A percentile compares a stretch with the other conserved stretches of the same genome.
Conservation (phyloP, 352 stramenopile species). For the Globisporangium parvum region DNA sequence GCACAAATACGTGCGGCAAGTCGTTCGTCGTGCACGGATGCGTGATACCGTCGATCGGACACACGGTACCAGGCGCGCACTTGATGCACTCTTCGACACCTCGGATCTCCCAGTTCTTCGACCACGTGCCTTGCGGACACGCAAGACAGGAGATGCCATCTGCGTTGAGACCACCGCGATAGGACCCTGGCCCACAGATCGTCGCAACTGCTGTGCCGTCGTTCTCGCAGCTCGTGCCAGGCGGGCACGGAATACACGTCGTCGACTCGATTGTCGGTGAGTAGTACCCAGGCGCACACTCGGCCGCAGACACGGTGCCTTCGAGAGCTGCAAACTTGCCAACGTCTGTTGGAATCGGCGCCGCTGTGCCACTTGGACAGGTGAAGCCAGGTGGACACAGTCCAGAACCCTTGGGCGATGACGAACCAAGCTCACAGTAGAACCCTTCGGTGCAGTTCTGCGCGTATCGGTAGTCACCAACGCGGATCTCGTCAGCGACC, state of each 20-base stretch:
- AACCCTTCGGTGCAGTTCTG: slow-evolving; percentile 94
- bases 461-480: slow-evolving; percentile 86
- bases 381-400: slow-evolving; percentile 93
- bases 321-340: slow-evolving; percentile 90
- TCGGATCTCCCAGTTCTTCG: slow-evolving; percentile 96
- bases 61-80: slow-evolving; percentile 91
- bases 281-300: slow-evolving; percentile 95
- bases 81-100: slow-evolving; percentile 90
- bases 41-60: slow-evolving; percentile 93
- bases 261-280: slow-evolving; percentile 94
- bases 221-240: slow-evolving; percentile 88
- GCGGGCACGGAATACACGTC: slow-evolving; percentile 89
- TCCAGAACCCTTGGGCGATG: slow-evolving; percentile 88
- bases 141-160: slow-evolving; percentile 88
- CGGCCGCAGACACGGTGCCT: slow-evolving; percentile 87
- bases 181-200: slow-evolving; percentile 92
- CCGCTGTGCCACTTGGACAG: slow-evolving; percentile 91
- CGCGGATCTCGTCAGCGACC: slow-evolving; percentile 81
- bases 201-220: slow-evolving; percentile 85
- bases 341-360: slow-evolving; percentile 89
- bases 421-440: slow-evolving; percentile 93
- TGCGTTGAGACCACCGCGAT: slow-evolving; percentile 77
- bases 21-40: slow-evolving; percentile 90
- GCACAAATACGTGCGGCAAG: slow-evolving; percentile 89
- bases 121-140: slow-evolving; percentile 95